Evolutionary conservation across 140 eudicot genomes (phyloP).

Genomic region (Stevia rebaudiana): DNA sequence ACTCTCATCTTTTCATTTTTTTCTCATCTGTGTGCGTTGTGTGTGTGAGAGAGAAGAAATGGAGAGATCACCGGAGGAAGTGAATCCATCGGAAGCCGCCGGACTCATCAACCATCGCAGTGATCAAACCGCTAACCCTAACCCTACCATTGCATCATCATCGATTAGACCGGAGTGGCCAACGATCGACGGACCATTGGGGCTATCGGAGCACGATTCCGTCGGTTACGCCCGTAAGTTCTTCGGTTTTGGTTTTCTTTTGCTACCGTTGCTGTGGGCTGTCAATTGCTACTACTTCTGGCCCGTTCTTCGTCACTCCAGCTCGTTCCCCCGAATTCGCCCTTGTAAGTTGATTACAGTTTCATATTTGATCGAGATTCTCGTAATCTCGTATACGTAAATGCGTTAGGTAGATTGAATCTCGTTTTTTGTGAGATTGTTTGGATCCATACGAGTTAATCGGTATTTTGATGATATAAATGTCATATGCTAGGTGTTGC

Average conservation of each 20-base stretch:
- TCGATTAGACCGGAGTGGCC: constrained; percentile 44
- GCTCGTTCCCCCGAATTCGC: constrained; percentile 62
- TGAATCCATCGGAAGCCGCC: constrained; percentile 28
- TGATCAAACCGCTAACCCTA: constrained; percentile 23
- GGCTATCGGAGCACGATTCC: constrained; percentile 70
- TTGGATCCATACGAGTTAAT: neutral
- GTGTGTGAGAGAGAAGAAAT: constrained; percentile 18
- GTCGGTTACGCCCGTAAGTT: constrained; percentile 57
- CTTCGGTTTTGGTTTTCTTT: constrained; percentile 64
- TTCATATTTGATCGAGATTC: neutral
- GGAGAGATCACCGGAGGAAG: constrained; percentile 30
- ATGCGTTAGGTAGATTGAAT: neutral
- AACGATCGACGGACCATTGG: constrained; percentile 83
- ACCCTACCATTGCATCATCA: neutral
- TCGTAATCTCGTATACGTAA: neutral
- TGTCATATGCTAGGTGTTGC: neutral
- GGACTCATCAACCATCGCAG: constrained; percentile 21
- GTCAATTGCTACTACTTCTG: constrained; percentile 93
- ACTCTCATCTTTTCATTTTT: too few relatives aligned
- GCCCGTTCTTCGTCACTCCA: constrained; percentile 80
- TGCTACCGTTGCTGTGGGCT: constrained; percentile 83
- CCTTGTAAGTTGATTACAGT: constrained; percentile 49
- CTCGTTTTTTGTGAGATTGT: neutral
- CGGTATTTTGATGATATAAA: constrained; percentile 1
- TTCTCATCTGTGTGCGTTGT: too few relatives aligned